Evolutionary conservation across 108 stramenopile genomes (phyloP).

Genomic region (Parietichytrium sp.): DNA sequence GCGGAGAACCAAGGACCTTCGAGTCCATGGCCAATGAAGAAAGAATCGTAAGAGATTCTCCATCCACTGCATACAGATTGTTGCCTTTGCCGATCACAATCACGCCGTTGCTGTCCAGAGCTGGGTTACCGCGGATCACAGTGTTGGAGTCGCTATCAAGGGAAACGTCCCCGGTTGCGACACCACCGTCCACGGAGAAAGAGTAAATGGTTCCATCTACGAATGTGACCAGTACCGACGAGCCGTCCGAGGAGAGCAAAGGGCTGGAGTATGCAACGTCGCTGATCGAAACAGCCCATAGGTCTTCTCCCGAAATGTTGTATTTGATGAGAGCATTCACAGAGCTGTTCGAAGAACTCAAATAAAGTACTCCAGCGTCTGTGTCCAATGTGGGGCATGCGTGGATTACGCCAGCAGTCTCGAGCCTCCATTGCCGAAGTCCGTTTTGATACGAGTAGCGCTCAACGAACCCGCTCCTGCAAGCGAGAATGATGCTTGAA

Average conservation of each 20-base stretch:
- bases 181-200: too few relatives aligned
- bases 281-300: background rate
- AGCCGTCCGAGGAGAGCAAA: too few relatives aligned
- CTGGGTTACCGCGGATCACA: too few relatives aligned
- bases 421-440: background rate
- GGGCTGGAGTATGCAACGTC: background rate
- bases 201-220: too few relatives aligned
- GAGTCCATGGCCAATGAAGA: background rate
- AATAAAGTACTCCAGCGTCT: background rate
- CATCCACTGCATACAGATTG: too few relatives aligned
- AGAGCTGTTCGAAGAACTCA: background rate
- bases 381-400: background rate
- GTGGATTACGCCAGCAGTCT: background rate
- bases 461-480: background rate
- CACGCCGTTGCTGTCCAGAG: too few relatives aligned
- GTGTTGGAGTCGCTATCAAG: too few relatives aligned
- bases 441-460: background rate
- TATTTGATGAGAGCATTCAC: background rate
- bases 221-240: too few relatives aligned
- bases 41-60: too few relatives aligned
- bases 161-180: too few relatives aligned
- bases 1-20: background rate
- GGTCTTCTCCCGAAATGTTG: background rate
- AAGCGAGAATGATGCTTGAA: background rate
- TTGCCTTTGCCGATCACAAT: too few relatives aligned